phyloP scores from a whole-genome alignment of 1,139 yeast genomes.

The Candida labiduridarum region DNA sequence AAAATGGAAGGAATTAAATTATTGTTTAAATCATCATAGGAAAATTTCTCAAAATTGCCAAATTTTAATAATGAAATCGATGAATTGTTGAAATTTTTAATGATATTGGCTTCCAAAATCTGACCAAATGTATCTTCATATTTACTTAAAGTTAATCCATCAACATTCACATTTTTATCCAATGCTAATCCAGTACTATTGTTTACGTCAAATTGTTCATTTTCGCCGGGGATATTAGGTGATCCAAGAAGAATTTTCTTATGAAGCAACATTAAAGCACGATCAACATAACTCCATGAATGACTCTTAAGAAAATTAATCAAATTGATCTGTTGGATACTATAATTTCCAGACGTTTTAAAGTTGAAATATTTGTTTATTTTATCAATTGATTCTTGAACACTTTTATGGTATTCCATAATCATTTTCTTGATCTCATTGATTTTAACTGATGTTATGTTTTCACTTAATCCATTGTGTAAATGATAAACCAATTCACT shows the following conservation, averaged over 20 bases:
- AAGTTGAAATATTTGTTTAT: constrained; percentile 29
- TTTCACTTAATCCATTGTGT: constrained; percentile 40
- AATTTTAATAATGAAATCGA: constrained; percentile 41
- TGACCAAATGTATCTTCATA: constrained; percentile 48
- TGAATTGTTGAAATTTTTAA: constrained; percentile 37
- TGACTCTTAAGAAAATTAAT: constrained; percentile 51
- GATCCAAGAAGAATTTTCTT: constrained; percentile 50
- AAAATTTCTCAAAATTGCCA: constrained; percentile 36
- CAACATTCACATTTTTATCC: constrained; percentile 7
- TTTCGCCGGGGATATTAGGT: constrained; percentile 8
- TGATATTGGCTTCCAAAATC: constrained; percentile 42
- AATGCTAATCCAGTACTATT: neutral
- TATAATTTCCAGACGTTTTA: constrained; percentile 28
- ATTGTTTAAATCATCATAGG: constrained; percentile 52
- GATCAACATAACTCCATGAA: constrained; percentile 57
- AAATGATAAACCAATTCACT: constrained; percentile 52
- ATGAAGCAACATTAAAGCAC: constrained; percentile 57
- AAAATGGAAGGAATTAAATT: constrained; percentile 60
- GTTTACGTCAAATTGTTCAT: constrained; percentile 7
- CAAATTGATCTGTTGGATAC: constrained; percentile 47
- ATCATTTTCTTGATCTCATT: constrained; percentile 50
- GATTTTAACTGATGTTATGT: constrained; percentile 42
- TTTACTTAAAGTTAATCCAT: constrained; percentile 32
- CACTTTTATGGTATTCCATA: constrained; percentile 48
- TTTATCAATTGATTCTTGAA: constrained; percentile 46